phyloP scores from a whole-genome alignment of 2,329 filamentous ascomycete species.

The Helotiales sp. region DNA sequence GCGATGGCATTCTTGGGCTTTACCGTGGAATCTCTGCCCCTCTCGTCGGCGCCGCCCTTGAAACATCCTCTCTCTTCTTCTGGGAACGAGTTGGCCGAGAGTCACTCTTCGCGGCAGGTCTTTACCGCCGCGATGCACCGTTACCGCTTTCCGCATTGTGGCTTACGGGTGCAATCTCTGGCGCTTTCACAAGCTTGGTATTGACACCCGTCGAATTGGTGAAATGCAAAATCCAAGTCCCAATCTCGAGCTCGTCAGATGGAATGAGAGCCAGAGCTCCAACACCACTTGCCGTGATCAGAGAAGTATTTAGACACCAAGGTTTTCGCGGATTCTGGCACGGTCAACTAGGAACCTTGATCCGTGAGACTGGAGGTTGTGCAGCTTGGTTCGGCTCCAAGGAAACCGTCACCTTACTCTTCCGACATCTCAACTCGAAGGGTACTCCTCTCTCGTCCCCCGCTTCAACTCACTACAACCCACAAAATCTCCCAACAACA shows the following conservation, averaged over 20 bases:
- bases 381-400: constrained; percentile 95
- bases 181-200: constrained; percentile 84
- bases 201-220: constrained; percentile 95
- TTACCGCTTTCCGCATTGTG: constrained; percentile 76
- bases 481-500: constrained; percentile 13
- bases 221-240: constrained; percentile 97
- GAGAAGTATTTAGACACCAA: constrained; percentile 77
- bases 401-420: constrained; percentile 65
- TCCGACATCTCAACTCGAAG: constrained; percentile 44
- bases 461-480: constrained; percentile 1
- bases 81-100: constrained; percentile 78
- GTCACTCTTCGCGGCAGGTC: constrained; percentile 55
- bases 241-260: constrained; percentile 39
- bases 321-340: constrained; percentile 91
- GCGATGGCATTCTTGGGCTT: constrained; percentile 72
- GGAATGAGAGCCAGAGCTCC: constrained; percentile 49
- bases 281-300: constrained; percentile 69
- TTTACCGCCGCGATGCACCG: constrained; percentile 52
- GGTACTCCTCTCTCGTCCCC: constrained; percentile 24
- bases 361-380: constrained; percentile 89
- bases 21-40: constrained; percentile 94
- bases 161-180: constrained; percentile 80
- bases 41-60: constrained; percentile 84
- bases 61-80: constrained; percentile 91
- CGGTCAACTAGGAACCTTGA: constrained; percentile 88